Evolutionary conservation across 2,329 filamentous ascomycete genomes (phyloP), one percentile per base, ranked within the genome.

Genomic region (Monosporascus sp.): DNA sequence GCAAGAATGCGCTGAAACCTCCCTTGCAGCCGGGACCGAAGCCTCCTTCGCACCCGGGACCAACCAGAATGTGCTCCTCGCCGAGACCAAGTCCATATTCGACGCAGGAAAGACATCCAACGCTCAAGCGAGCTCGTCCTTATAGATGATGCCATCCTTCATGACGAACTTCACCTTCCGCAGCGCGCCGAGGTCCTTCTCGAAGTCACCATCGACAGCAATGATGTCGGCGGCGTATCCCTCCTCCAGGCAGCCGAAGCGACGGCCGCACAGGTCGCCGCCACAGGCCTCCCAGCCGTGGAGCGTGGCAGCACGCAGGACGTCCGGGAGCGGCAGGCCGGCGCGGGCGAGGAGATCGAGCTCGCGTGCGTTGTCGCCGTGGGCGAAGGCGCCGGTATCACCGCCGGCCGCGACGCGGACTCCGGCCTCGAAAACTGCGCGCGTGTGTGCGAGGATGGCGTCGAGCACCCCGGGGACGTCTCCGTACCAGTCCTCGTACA

Each of bases 271-370:
- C 47, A 72, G 68, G 36, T 81, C 75, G 3, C 70, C 73, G 0
- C 80, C 79, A 54, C 80, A 83, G 6, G 77, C 72, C 53, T 81
- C 73, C 79, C 79, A 83, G 0, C 80, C 81, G 22, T 72, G 73
- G 3, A 82, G 56, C 6, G 75, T 81, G 15, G 71, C 74, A 5
- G 77, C 73, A 51, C 75, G 72, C 31, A 83, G 63, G 1, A 78
- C 74, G 42, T 81, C 76, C 25, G 69, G 72, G 0, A 81, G 54
- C 0, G 76, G 74, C 1, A 83, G 64, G 0, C 79, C 79, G 5
- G 77, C 75, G 41, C 76, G 68, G 0, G 75, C 60, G 69, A 83
- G 70, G n/a, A 83, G 64, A 62, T 83, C 80, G 53, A 82, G 58
- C 62, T 83, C 80, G 3, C 79, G 62, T 0, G 64, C 74, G 50